These are phyloP conservation scores for Pseudopithomyces maydicus DNA, from an alignment of 2,329 filamentous ascomycete species.

Conservation along the genomic window DNA sequence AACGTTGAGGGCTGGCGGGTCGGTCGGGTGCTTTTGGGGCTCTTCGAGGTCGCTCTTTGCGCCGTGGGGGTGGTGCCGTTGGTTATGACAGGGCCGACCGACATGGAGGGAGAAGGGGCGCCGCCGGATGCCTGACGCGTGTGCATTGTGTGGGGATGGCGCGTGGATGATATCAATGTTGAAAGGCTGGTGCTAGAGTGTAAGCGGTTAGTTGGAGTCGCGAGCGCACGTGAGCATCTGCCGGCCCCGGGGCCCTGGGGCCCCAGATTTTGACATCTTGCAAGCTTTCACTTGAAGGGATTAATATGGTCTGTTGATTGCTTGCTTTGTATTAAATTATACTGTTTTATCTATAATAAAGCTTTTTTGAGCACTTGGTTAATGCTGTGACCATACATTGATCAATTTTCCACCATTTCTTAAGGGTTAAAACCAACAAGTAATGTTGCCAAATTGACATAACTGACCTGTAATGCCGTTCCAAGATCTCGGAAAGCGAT, in stretches of 20 bases:
- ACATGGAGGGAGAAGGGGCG: conserved; percentile 20
- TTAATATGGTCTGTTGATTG: background rate
- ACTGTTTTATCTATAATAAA: too few species aligned
- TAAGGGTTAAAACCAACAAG: too few species aligned
- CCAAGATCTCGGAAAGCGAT: too few species aligned
- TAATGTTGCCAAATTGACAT: too few species aligned
- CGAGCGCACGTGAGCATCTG: conserved; percentile 1
- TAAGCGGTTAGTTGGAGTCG: background rate
- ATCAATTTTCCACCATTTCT: too few species aligned
- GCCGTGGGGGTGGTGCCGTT: conserved; percentile 18
- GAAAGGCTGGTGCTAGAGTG: background rate
- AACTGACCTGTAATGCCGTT: too few species aligned
- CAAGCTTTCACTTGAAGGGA: too few species aligned
- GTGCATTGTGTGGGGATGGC: conserved; percentile 11
- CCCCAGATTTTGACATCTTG: too few species aligned
- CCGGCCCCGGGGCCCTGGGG: background rate
- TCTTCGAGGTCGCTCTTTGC: conserved; percentile 4
- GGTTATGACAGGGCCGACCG: conserved; percentile 23
- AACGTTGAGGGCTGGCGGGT: conserved; percentile 67
- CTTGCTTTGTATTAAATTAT: too few species aligned
- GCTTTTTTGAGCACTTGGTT: too few species aligned
- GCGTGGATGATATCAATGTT: background rate
- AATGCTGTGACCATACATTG: too few species aligned
- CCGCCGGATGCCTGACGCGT: background rate
- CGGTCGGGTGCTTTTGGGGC: conserved; percentile 18